A percentile compares a stretch with the other conserved stretches of the same genome.
Conservation (phyloP, 345 rosid species). For the Pugionium cornutum region DNA sequence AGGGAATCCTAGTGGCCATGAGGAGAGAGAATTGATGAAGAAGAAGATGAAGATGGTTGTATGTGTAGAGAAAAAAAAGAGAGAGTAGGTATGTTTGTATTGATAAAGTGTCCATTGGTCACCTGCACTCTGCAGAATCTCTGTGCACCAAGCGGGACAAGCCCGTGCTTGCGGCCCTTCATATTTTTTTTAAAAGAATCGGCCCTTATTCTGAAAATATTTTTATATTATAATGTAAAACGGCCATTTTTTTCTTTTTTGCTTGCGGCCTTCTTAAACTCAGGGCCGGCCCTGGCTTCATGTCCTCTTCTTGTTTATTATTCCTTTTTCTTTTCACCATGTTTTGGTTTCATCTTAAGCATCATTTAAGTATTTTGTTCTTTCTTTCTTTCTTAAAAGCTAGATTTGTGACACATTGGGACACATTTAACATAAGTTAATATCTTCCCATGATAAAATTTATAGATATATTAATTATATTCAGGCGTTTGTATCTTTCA, state of each 20-base stretch:
- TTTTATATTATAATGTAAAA: too few relatives aligned
- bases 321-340: conserved; percentile 24
- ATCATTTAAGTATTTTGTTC: background rate
- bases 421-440: background rate
- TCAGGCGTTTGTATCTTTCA: background rate
- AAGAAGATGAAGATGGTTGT: conserved; percentile 11
- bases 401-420: conserved; percentile 18
- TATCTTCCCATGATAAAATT: background rate
- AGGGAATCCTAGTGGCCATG: conserved; percentile 57
- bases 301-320: conserved; percentile 43
- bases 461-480: background rate
- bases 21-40: conserved; percentile 5
- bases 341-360: conserved; percentile 20
- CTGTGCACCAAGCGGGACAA: too few relatives aligned
- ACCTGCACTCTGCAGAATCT: conserved; percentile 43
- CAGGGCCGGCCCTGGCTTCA: too few relatives aligned
- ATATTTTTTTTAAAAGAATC: too few relatives aligned
- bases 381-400: background rate
- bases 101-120: conserved; percentile 39
- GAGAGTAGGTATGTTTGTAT: conserved; percentile 42
- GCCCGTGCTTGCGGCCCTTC: too few relatives aligned
- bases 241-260: too few relatives aligned
- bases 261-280: too few relatives aligned
- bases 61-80: conserved; percentile 7
- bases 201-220: too few relatives aligned